Percentiles rank a stretch among this genome's conserved stretches.
These are phyloP conservation scores for Endotrypanum monterogeii DNA, from an alignment of 208 protist genomes.

Conservation along the genomic window DNA sequence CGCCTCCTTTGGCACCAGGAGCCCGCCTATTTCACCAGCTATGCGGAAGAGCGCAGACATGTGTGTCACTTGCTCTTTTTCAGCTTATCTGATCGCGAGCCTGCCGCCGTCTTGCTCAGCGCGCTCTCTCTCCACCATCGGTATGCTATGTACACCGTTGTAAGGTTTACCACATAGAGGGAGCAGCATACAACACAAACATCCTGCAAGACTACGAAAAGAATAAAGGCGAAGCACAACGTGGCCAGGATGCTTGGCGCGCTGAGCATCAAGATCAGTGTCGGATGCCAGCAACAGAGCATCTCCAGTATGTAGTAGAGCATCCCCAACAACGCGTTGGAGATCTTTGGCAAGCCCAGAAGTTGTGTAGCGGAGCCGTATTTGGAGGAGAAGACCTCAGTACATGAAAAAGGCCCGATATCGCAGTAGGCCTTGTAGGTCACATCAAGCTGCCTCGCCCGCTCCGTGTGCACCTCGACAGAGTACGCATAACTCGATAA, in stretches of 20 bases:
- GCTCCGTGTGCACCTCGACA: conserved; percentile 53
- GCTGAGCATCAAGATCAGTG: conserved; percentile 49
- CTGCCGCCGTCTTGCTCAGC: background rate
- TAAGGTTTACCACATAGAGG: conserved; percentile 78
- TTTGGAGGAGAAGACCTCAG: conserved; percentile 70
- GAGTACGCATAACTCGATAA: conserved; percentile 72
- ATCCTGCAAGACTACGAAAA: conserved; percentile 57
- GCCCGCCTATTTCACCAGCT: background rate
- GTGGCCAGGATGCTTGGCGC: conserved; percentile 39
- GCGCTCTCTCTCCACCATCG: conserved; percentile 34
- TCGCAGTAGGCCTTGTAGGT: conserved; percentile 68
- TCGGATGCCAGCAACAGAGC: conserved; percentile 32
- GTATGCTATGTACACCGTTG: conserved; percentile 39
- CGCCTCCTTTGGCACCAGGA: background rate
- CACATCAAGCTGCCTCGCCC: conserved; percentile 39
- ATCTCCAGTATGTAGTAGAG: conserved; percentile 61
- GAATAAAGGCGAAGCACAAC: conserved; percentile 50
- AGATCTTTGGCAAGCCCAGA: conserved; percentile 61
- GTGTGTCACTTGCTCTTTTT: conserved; percentile 11
- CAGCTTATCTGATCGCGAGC: background rate
- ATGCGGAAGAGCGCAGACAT: background rate
- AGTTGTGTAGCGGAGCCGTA: conserved; percentile 54
- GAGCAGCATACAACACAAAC: conserved; percentile 73
- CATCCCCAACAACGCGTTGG: conserved; percentile 68
- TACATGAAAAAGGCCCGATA: conserved; percentile 76